Evolutionary conservation across 805 yeast species (phyloP).

Genomic region (Ogataea trehalophila): DNA sequence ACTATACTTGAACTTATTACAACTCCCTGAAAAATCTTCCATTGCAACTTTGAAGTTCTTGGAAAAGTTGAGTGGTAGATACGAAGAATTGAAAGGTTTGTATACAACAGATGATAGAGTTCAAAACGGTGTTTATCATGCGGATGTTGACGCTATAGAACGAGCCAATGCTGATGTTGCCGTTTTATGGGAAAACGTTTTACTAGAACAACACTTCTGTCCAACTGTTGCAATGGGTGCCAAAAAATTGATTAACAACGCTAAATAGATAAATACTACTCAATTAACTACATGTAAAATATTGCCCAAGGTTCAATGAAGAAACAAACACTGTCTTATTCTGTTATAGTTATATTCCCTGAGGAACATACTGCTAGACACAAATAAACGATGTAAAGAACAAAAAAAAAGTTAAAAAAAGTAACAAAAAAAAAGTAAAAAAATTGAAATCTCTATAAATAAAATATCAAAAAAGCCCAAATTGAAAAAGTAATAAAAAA

Average conservation of each 20-base stretch:
- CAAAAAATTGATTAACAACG: slow-evolving; percentile 35
- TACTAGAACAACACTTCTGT: slow-evolving; percentile 77
- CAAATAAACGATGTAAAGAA: background rate
- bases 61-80: slow-evolving; percentile 67
- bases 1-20: slow-evolving; percentile 58
- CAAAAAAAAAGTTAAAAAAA: background rate
- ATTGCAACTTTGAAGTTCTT: slow-evolving; percentile 74
- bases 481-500: too few species aligned
- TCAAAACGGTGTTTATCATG: slow-evolving; percentile 69
- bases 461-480: too few species aligned
- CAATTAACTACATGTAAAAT: too few species aligned
- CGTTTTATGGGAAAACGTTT: slow-evolving; percentile 80
- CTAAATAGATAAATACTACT: slow-evolving; percentile 13
- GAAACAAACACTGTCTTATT: too few species aligned
- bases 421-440: too few species aligned
- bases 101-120: slow-evolving; percentile 87
- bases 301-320: background rate
- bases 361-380: too few species aligned
- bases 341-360: too few species aligned
- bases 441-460: too few species aligned
- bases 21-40: slow-evolving; percentile 84
- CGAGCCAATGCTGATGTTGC: slow-evolving; percentile 86
- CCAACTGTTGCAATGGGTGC: slow-evolving; percentile 74
- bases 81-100: slow-evolving; percentile 67
- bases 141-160: slow-evolving; percentile 62